Base-by-base conservation (phyloP, 352 stramenopile species). In the Globisporangium recalcitrans region DNA sequence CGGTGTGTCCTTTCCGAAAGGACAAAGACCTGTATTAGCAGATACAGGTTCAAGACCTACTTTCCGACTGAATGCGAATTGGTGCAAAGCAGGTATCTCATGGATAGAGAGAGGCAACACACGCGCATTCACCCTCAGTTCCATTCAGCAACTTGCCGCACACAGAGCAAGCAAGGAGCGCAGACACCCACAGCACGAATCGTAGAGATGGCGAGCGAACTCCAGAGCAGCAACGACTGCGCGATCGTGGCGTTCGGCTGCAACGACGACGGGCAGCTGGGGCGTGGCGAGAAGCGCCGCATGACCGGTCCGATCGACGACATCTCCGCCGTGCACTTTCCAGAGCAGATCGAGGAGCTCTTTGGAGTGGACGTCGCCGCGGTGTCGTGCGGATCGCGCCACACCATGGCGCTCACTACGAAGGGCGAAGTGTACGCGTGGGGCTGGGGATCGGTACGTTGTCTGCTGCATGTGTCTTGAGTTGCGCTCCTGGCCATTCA, bases 261-360 rank as follows among this genome's bases (percentile, higher is more conserved):
- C 77, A 91, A 91, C 63, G 85, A 94, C 64, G 85, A 94, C 66
- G 85, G 85, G 0, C 85, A 94, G 65, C 60, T 94, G 52, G 85
- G 81, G 26, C 85, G 78, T 44, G 85, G 82, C 26, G 81, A 87
- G 60, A 78, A 78, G 67, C 80, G 81, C 29, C 76, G 70, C 46
- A 70, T 66, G 42, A 78, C 55, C 24, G 70, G 81, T 26, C 67
- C 75, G 24, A 83, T 93, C 21, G 85, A 93, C 64, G 78, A 75
- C 58, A 81, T 93, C 52, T 85, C 82, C 53, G 71, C 81, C n/a
- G 81, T 81, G 67, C 89, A 93, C 65, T 80, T 91, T 52, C 78
- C 85, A 49, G 68, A 82, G 68, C 75, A 85, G 47, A 72, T 93
- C 51, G 71, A 67, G 31, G 63, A 69, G 19, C 62, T 91, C 54